A percentile compares a stretch with the other conserved stretches of the same genome.
Evolutionary conservation across 371 early-diverging fungal species (phyloP).

Genomic region (Mycotypha africana): DNA sequence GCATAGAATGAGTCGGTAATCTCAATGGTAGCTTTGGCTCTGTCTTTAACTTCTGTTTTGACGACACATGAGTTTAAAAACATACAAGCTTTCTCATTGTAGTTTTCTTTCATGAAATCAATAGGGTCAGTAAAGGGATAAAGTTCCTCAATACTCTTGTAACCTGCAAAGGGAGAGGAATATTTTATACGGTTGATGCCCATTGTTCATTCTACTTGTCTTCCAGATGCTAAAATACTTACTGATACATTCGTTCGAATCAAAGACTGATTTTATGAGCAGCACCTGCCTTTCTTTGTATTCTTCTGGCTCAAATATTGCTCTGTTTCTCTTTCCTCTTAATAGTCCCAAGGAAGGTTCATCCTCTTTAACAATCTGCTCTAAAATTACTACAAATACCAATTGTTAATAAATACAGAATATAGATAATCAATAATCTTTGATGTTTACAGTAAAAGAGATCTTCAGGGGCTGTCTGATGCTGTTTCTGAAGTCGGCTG

Average conservation of each 20-base stretch:
- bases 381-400: constrained; percentile 9
- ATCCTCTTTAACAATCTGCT: constrained; percentile 9
- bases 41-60: constrained; percentile 8
- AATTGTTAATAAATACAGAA: background rate
- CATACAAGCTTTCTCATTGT: background rate
- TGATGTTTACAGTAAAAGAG: constrained; percentile 18
- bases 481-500: too few relatives aligned
- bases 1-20: constrained; percentile 8
- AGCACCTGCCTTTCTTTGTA: constrained; percentile 13
- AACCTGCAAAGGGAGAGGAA: constrained; percentile 5
- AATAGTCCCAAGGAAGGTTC: constrained; percentile 1
- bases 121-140: constrained; percentile 9
- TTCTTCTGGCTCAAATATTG: constrained; percentile 13
- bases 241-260: constrained; percentile 18
- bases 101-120: constrained; percentile 13
- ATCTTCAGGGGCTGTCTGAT: constrained; percentile 19
- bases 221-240: too few relatives aligned
- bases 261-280: constrained; percentile 14
- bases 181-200: too few relatives aligned
- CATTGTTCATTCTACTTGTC: too few relatives aligned
- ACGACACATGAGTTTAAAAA: constrained; percentile 11
- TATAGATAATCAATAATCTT: too few relatives aligned
- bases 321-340: constrained; percentile 17
- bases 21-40: background rate
- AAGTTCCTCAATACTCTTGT: constrained; percentile 8